These are phyloP conservation scores for Podaxis sp. DNA, from an alignment of 768 basidiomycete genomes.

Conservation along the genomic window DNA sequence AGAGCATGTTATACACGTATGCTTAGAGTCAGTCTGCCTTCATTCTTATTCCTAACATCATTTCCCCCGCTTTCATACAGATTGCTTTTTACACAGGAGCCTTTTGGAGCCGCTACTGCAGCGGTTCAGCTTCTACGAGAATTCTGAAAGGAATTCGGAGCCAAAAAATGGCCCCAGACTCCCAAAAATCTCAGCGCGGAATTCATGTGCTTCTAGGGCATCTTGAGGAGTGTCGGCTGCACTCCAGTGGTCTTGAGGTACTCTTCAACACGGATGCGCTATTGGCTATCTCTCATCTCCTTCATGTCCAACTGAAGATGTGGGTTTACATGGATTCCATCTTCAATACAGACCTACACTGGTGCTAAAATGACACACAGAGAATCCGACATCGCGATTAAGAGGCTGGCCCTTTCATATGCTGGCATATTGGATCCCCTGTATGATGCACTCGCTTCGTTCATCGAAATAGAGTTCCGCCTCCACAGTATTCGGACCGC, in stretches of 20 bases:
- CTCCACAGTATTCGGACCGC: neutral
- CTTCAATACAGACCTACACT: neutral
- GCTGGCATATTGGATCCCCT: neutral
- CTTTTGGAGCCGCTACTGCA: neutral
- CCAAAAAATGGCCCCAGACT: neutral
- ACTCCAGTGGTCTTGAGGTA: neutral
- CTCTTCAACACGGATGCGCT: neutral
- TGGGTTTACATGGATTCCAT: neutral
- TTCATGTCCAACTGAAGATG: neutral
- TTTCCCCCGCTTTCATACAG: neutral
- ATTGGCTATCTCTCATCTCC: neutral
- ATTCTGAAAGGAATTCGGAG: neutral
- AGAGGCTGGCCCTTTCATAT: neutral
- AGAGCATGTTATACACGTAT: neutral
- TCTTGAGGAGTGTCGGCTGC: neutral
- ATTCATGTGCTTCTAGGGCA: neutral
- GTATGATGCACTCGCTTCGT: neutral
- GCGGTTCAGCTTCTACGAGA: neutral
- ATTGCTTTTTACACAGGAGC: neutral
- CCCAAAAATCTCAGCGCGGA: neutral
- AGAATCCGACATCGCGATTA: neutral
- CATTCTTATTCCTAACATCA: neutral
- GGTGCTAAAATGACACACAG: neutral
- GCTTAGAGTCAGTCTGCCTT: neutral
- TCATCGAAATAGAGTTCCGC: neutral